Evolutionary conservation across 2,329 filamentous ascomycete species (phyloP), one percentile per base, ranked within the genome.

Genomic region (Camillea tinctor): DNA sequence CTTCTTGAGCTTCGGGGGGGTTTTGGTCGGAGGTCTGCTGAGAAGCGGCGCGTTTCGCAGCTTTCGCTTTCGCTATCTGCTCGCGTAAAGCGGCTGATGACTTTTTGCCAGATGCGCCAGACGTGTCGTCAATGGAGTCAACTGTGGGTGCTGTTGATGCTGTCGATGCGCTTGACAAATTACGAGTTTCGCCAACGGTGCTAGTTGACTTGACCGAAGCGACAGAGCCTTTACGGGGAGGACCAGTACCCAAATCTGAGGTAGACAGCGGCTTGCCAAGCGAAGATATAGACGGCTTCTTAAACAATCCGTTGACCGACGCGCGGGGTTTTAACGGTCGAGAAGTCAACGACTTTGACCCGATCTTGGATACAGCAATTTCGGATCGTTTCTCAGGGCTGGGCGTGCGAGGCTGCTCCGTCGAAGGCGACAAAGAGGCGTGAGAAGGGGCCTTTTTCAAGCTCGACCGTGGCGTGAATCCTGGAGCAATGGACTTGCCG

Each of bases 31-130:
- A 66, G 7, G 68, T 64, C 52, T 78, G 75, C 51, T 72, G 76
- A 36, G 75, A 71, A 2, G 79, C 77, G 11, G 84, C 87, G 63
- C 87, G 84, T 59, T 86, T 89, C 2, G 92, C 91, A 2, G 93
- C 93, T 72, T 94, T 96, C 0, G 95, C 94, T 68, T 93, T 94
- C 44, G 93, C 92, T 64, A 98, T 97, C 57, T 95, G 93, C 55
- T 97, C 92, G 36, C 95, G 87, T 15, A 99, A 77, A 0, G 93
- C 88, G 17, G 84, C 80, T 0, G 94, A 97, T 0, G 93, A 93
- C 68, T 91, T 95, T 48, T 77, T 74, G 56, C 67, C 72, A 0
- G 74, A 68, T 40, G 68, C 64, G 20, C 52, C 65, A 0, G 72
- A 57, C 2, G 69, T 56, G 9, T 74, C 69, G 36, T 78, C 77